These are phyloP conservation scores for Gamarada debralockiae DNA, from an alignment of 495 filamentous ascomycete species.

Conservation along the genomic window DNA sequence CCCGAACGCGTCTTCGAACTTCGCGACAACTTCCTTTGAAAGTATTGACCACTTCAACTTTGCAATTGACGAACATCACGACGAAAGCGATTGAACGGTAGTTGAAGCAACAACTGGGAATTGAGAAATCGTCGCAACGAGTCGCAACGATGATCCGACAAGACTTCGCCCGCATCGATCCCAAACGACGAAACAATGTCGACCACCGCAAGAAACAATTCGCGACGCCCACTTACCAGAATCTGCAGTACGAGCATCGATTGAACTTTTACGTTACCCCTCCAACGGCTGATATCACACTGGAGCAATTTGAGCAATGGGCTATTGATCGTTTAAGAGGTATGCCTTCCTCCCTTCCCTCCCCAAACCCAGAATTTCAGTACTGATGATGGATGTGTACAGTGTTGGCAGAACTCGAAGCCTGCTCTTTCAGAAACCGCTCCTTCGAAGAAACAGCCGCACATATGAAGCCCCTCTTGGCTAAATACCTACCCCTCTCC, in stretches of 20 bases:
- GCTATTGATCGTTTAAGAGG: conserved; percentile 88
- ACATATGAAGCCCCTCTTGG: conserved; percentile 75
- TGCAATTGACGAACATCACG: too few relatives aligned
- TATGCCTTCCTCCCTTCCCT: conserved; percentile 30
- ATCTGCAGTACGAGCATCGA: conserved; percentile 74
- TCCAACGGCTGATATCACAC: conserved; percentile 89
- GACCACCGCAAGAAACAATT: conserved; percentile 87
- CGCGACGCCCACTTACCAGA: conserved; percentile 63
- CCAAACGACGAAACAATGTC: conserved; percentile 70
- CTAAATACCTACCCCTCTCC: conserved; percentile 80
- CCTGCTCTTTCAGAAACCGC: conserved; percentile 92
- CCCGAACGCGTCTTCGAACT: neutral
- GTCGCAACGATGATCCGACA: conserved; percentile 63
- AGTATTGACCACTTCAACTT: too few relatives aligned
- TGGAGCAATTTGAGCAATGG: conserved; percentile 99
- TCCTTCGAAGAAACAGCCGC: conserved; percentile 68
- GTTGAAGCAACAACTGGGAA: too few relatives aligned
- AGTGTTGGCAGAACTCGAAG: conserved; percentile 95
- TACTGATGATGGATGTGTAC: conserved; percentile 5
- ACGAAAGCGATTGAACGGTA: too few relatives aligned
- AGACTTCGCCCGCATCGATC: conserved; percentile 69
- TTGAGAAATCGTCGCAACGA: too few relatives aligned
- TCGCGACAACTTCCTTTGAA: too few relatives aligned
- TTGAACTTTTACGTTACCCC: conserved; percentile 89
- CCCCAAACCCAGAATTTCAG: neutral